phyloP scores from a whole-genome alignment of 805 yeast genomes.

The Saccharomycopsis guyanensis region DNA sequence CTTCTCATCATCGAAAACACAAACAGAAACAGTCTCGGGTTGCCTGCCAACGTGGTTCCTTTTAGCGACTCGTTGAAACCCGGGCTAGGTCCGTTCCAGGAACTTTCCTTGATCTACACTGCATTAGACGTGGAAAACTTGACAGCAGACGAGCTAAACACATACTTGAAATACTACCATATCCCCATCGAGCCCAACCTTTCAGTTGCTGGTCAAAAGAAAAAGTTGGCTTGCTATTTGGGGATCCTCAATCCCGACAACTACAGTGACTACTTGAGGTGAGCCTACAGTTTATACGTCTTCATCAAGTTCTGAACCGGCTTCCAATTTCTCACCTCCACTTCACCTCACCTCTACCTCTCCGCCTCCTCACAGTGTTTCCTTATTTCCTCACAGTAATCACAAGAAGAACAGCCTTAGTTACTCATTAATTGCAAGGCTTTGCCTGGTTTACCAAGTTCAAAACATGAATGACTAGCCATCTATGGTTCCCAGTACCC shows the following conservation, averaged over 20 bases:
- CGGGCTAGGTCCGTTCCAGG: slow-evolving; percentile 14
- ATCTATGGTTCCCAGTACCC: too few species aligned
- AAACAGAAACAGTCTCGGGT: slow-evolving; percentile 17
- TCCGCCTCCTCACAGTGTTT: too few species aligned
- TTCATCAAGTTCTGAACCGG: too few species aligned
- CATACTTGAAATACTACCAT: slow-evolving; percentile 14
- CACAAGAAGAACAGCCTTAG: too few species aligned
- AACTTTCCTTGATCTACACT: slow-evolving; percentile 16
- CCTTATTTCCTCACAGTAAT: too few species aligned
- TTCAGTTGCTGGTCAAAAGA: slow-evolving; percentile 11
- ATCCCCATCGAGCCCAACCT: background rate
- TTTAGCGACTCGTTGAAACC: slow-evolving; percentile 16
- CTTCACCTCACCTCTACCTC: too few species aligned
- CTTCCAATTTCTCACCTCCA: too few species aligned
- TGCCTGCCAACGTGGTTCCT: slow-evolving; percentile 20
- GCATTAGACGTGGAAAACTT: slow-evolving; percentile 19
- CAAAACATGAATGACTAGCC: too few species aligned
- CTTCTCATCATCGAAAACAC: slow-evolving; percentile 18
- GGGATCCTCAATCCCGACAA: slow-evolving; percentile 20
- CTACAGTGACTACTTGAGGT: slow-evolving; percentile 11
- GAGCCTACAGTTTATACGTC: too few species aligned
- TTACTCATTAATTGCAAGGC: too few species aligned
- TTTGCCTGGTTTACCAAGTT: too few species aligned
- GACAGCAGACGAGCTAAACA: slow-evolving; percentile 8
- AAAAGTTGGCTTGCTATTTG: slow-evolving; percentile 14